Evolutionary conservation across 192 early-diverging fungal species (phyloP), one percentile per base, ranked within the genome.

Genomic region (Backusella luteola): DNA sequence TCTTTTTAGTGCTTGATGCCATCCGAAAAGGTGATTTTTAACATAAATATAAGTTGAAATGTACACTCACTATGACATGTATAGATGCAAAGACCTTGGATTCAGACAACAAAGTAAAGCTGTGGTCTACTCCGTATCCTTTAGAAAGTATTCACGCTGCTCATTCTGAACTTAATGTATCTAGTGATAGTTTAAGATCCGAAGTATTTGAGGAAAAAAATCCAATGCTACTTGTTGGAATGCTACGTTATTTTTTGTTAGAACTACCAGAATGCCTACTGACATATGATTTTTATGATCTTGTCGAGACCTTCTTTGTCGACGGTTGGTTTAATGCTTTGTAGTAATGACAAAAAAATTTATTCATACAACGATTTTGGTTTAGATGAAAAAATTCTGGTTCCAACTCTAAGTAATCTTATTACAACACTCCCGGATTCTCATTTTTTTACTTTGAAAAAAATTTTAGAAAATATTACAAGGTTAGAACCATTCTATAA

Each of bases 231-330:
- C 79, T 92, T 2, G 88, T 87, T 32, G 91, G 89, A 32, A 79
- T 88, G 14, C 69, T 94, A 41, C 82, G 89, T 1, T 79, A 93
- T 17, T 93, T 91, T 71, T 83, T 94, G 12, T 80, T 91, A 79
- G 93, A 94, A 76, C 81, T 94, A 4, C 91, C 91, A 19, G 86
- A 87, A 66, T 91, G 88, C 17, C 66, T 94, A 35, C 78, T 91
- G 12, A 91, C 92, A 8, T 87, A 86, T 76, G 91, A 92, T 71
- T 84, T 93, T 32, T 92, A 94, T 67, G 92, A 90, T 21, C 84
- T 89, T 7, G 83, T 90, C 36, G 87, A 90, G 59, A 83, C 90
- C 9, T 81, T 93, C 66, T 94, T 93, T 75, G 79, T 78, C 23
- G 84, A 76, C n/a, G 77, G 87, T 85, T 84, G 82, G 78, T 56